phyloP scores from a whole-genome alignment of 257 asterid species.

The Rubia yunnanensis region DNA sequence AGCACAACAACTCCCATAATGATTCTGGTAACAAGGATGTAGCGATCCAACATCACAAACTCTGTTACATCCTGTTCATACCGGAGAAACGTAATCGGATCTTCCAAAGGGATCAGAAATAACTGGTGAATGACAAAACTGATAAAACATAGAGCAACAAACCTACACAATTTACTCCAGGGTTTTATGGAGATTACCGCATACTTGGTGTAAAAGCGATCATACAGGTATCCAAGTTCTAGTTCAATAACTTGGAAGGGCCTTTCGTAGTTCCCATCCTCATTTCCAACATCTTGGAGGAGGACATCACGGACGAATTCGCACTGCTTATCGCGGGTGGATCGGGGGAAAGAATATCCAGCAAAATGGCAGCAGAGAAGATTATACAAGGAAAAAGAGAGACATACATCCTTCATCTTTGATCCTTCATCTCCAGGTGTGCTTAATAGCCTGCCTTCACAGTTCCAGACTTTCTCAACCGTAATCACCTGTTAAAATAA shows the following conservation, averaged over 20 bases:
- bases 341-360: background rate
- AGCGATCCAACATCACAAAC: background rate
- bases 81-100: too few species aligned
- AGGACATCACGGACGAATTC: background rate
- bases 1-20: background rate
- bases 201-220: background rate
- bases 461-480: background rate
- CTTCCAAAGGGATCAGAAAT: background rate
- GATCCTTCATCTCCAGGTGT: background rate
- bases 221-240: constrained; percentile 4
- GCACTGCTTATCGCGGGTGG: background rate
- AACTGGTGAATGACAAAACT: background rate
- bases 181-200: background rate
- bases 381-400: background rate
- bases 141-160: background rate
- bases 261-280: background rate
- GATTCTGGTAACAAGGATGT: background rate
- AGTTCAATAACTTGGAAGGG: background rate
- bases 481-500: background rate
- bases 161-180: background rate
- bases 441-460: background rate
- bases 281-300: background rate
- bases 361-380: constrained; percentile 5
- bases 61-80: background rate
- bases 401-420: constrained; percentile 7